Evolutionary conservation across 768 basidiomycete genomes (phyloP).

Genomic region (Boletellus ananiceps): DNA sequence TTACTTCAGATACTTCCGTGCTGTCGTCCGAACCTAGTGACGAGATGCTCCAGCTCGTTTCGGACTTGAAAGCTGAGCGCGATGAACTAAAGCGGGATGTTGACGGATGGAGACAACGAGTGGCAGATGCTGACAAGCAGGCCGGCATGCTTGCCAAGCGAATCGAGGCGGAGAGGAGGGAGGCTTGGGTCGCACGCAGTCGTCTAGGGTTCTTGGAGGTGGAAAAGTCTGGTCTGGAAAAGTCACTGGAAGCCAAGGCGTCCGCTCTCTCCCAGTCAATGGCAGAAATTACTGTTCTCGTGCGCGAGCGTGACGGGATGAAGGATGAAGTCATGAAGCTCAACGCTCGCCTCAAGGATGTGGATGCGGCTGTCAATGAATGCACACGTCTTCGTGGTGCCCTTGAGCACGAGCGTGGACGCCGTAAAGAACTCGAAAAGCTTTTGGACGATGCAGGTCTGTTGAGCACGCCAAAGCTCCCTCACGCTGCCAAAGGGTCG

Average conservation of each 20-base stretch:
- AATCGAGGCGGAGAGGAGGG: conserved; percentile 73
- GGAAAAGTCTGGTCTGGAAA: conserved; percentile 58
- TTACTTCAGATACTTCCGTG: conserved; percentile 40
- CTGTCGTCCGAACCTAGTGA: conserved; percentile 53
- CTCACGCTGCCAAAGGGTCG: conserved; percentile 12
- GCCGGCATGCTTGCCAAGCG: conserved; percentile 58
- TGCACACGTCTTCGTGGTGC: conserved; percentile 25
- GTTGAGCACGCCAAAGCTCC: conserved; percentile 41
- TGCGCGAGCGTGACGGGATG: conserved; percentile 27
- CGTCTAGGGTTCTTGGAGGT: conserved; percentile 59
- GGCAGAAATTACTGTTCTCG: conserved; percentile 23
- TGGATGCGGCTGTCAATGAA: conserved; percentile 21
- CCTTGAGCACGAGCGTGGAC: conserved; percentile 39
- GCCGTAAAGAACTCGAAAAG: conserved; percentile 47
- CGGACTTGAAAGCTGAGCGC: conserved; percentile 81
- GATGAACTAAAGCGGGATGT: conserved; percentile 88
- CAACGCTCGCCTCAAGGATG: conserved; percentile 30
- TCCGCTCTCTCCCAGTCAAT: conserved; percentile 27
- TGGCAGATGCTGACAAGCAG: conserved; percentile 72
- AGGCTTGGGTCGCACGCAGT: conserved; percentile 82
- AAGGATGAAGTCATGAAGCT: conserved; percentile 28
- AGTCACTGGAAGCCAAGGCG: conserved; percentile 38
- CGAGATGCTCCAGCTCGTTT: conserved; percentile 71
- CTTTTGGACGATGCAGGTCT: conserved; percentile 45
- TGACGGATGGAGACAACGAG: conserved; percentile 79